Base-by-base conservation (phyloP, 176 grass and related monocot species). In the Phragmites australis region DNA sequence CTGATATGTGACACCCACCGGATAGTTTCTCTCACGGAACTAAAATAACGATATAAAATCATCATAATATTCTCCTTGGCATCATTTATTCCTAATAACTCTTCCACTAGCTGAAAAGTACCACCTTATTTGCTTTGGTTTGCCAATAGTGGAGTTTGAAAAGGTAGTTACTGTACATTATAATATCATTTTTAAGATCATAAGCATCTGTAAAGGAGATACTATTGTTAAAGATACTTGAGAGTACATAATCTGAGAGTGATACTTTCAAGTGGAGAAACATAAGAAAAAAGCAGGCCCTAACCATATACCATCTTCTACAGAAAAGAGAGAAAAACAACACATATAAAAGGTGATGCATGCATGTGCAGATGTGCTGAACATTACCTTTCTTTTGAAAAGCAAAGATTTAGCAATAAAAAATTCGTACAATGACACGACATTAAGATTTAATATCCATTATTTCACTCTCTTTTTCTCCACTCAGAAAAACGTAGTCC, bases 61-160 rank as follows among this genome's bases (percentile, higher is more conserved):
- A 8, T 18, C 25, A 6, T 47, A 26, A 80, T 72, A 79, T 65
- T 45, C 76, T 4, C 21, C 29, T 46, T 56, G 68, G 16, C 47
- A 73, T 53, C 68, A 79, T 79, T 66, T 64, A 12, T 53, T 63
- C 23, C 66, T 52, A 85, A 42, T 63, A 76, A 64, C 67, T 50
- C 25, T 54, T 55, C 83, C 83, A 80, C 47, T 80, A 21, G 39
- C 57, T 37, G 8, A 22, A 72, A 79, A 79, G 40, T 37, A 32
- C 4, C 8, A 64, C 46, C 57, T 79, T 11, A 49, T 64, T 63
- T 63, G 23, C 45, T 62, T 52, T 78, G 17, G 6, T 65, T 74
- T 55, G 46, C 57, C 47, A 73, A 73, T 73, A 46, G 8, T 44
- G 21, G 67, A 65, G 79, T 69, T 44, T 8, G 23, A 34, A 79